phyloP scores from a whole-genome alignment of 2,329 filamentous ascomycete species.

The Onygena corvina region DNA sequence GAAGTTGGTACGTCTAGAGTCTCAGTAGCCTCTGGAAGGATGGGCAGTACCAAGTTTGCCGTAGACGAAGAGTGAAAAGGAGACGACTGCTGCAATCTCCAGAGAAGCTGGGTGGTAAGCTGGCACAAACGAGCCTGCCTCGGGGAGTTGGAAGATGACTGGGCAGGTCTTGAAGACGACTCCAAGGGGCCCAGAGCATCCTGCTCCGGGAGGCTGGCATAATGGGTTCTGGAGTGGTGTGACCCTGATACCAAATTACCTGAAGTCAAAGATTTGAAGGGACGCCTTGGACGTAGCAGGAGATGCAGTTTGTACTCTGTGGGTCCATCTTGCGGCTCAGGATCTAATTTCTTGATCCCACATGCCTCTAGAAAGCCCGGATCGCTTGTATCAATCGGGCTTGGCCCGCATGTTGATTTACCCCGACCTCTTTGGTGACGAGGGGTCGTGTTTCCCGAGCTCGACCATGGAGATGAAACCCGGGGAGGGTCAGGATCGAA shows the following conservation, averaged over 20 bases:
- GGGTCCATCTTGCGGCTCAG: conserved; percentile 86
- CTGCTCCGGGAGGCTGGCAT: not conserved
- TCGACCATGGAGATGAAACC: conserved; percentile 83
- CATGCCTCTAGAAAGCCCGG: conserved; percentile 41
- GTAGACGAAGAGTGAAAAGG: conserved; percentile 75
- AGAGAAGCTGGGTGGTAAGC: conserved; percentile 85
- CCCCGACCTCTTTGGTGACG: conserved; percentile 22
- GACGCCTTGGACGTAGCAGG: conserved; percentile 63
- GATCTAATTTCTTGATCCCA: conserved; percentile 62
- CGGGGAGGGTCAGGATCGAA: conserved; percentile 79
- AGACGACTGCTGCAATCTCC: conserved; percentile 89
- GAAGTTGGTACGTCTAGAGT: conserved; percentile 47
- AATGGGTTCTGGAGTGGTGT: conserved; percentile 32
- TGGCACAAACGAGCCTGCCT: conserved; percentile 79
- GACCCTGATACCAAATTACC: conserved; percentile 42
- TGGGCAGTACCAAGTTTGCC: conserved; percentile 61
- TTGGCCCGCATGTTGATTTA: conserved; percentile 17
- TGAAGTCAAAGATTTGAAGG: conserved; percentile 62
- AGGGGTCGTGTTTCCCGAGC: conserved; percentile 38
- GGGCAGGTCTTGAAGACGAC: conserved; percentile 27
- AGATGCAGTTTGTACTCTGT: conserved; percentile 96
- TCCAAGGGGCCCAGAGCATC: conserved; percentile 19
- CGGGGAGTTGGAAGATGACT: conserved; percentile 49
- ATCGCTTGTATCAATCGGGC: conserved; percentile 30
- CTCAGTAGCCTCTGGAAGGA: conserved; percentile 52